Evolutionary conservation across 495 filamentous ascomycete genomes (phyloP).

Genomic region (Lasiosphaeriaceae sp.): DNA sequence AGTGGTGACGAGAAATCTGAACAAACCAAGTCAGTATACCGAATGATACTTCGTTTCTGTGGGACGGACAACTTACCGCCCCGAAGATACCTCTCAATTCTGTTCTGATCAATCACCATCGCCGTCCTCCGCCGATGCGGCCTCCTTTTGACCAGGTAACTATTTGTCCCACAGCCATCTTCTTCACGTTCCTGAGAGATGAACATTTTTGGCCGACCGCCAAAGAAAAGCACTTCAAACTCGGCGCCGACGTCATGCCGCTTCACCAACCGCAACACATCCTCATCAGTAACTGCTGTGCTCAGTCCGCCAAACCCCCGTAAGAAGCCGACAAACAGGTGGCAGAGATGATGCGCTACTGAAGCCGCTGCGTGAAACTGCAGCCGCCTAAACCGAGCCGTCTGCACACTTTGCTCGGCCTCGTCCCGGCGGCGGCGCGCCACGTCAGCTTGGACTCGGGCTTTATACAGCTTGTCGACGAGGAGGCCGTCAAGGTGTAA

Average conservation of each 20-base stretch:
- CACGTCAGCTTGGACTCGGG: constrained; percentile 17
- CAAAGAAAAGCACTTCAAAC: constrained; percentile 22
- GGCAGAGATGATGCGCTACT: constrained; percentile 23
- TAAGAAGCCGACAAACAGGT: constrained; percentile 20
- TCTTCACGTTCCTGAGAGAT: constrained; percentile 5
- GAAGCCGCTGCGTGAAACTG: constrained; percentile 19
- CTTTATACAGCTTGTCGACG: constrained; percentile 19
- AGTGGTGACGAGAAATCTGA: constrained; percentile 17
- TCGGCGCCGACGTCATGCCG: constrained; percentile 19
- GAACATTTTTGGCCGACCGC: constrained; percentile 20
- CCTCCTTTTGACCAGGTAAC: constrained; percentile 17
- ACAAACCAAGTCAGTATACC: neutral
- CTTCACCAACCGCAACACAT: constrained; percentile 14
- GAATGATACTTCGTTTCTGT: neutral
- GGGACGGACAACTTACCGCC: constrained; percentile 11
- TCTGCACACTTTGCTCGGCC: constrained; percentile 5
- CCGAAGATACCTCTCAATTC: constrained; percentile 18
- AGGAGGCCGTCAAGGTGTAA: constrained; percentile 19
- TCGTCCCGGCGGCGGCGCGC: constrained; percentile 7
- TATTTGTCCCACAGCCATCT: constrained; percentile 8
- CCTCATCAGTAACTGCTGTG: constrained; percentile 11
- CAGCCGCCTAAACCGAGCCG: constrained; percentile 13
- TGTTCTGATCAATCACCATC: constrained; percentile 7
- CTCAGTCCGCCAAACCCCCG: constrained; percentile 3
- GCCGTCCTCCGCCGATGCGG: constrained; percentile 11